Evolutionary conservation across 1,284 basidiomycete species (phyloP).

Genomic region (Papiliotrema nemorosa): DNA sequence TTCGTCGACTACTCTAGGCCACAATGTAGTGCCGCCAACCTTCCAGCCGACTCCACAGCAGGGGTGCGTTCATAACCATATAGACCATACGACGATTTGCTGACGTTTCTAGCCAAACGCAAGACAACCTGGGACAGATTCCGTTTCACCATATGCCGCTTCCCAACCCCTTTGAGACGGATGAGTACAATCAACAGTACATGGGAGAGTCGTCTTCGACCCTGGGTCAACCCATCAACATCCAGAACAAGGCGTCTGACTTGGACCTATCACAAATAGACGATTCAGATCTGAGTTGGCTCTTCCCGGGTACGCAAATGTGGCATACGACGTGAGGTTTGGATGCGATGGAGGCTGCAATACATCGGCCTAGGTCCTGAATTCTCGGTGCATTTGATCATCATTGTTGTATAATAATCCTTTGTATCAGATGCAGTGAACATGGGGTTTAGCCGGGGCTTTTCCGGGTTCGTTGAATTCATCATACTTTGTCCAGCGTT

Average conservation of each 20-base stretch:
- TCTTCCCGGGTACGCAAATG: conserved; percentile 2
- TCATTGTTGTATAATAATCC: no score
- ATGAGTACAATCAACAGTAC: background rate
- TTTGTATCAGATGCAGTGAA: no score
- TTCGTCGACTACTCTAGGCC: background rate
- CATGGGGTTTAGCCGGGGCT: background rate
- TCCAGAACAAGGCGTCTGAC: conserved; percentile 2
- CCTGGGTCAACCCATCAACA: conserved; percentile 4
- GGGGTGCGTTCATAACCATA: no score
- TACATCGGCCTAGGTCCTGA: no score
- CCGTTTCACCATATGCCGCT: background rate
- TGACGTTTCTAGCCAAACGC: no score
- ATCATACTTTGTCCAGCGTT: no score
- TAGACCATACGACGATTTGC: background rate
- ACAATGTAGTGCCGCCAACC: background rate
- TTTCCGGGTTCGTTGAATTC: background rate
- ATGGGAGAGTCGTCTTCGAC: background rate
- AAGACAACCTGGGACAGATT: no score
- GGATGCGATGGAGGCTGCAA: background rate
- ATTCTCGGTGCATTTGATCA: no score
- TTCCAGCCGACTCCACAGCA: background rate
- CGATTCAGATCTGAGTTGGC: conserved; percentile 2
- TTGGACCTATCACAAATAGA: conserved; percentile 2
- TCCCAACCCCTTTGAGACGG: background rate
- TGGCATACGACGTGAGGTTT: conserved; percentile 1